Conservation (phyloP, 2,329 filamentous ascomycete genomes). For the Penicillium sp. region DNA sequence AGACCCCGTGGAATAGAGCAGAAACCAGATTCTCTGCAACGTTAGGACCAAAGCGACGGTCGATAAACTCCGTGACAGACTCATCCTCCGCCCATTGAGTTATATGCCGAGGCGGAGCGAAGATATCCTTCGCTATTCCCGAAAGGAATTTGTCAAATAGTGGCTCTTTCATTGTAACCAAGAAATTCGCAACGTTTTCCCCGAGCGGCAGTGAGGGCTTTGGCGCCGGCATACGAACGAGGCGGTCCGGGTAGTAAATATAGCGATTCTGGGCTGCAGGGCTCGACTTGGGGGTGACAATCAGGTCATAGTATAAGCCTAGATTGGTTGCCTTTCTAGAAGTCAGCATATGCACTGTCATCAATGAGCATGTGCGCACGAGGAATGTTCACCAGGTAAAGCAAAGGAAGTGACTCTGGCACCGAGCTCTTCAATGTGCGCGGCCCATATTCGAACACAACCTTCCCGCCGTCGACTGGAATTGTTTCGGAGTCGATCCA, state of each 20-base stretch:
- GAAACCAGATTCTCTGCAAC: conserved; percentile 71
- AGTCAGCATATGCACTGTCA: conserved; percentile 2
- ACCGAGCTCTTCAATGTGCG: conserved; percentile 63
- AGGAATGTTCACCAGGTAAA: conserved; percentile 61
- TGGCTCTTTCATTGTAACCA: conserved; percentile 48
- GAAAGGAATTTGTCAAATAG: conserved; percentile 42
- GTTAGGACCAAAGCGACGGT: conserved; percentile 51
- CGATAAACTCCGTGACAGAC: conserved; percentile 66
- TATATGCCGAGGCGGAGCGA: conserved; percentile 29
- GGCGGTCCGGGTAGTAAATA: conserved; percentile 82
- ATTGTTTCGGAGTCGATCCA: conserved; percentile 72
- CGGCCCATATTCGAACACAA: conserved; percentile 81
- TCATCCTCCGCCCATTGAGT: conserved; percentile 54
- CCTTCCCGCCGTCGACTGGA: conserved; percentile 54
- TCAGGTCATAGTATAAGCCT: conserved; percentile 54
- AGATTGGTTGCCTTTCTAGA: conserved; percentile 55
- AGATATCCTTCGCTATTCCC: conserved; percentile 37
- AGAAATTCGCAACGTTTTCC: conserved; percentile 21
- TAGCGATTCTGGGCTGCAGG: conserved; percentile 63
- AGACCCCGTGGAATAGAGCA: conserved; percentile 78
- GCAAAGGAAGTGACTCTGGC: conserved; percentile 62
- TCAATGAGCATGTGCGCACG: neutral
- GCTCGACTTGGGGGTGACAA: conserved; percentile 51
- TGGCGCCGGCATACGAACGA: conserved; percentile 60
- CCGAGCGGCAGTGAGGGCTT: conserved; percentile 24